Evolutionary conservation across 2,329 filamentous ascomycete genomes (phyloP).

Genomic region (Monilinia polystroma): DNA sequence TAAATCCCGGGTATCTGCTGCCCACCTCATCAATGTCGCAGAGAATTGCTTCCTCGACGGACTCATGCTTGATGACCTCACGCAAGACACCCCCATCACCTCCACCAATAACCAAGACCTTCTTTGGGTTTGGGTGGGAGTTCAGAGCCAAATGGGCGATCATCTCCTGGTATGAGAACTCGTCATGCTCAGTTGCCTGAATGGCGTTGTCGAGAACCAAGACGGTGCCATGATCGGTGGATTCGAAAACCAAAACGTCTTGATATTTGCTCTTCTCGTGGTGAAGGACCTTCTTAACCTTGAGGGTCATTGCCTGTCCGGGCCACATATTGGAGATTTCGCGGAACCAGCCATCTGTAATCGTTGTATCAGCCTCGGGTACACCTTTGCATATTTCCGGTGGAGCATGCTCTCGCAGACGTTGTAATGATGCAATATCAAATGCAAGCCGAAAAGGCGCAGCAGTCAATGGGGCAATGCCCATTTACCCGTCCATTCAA

Average conservation of each 20-base stretch:
- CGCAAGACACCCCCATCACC: conserved; percentile 96
- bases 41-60: conserved; percentile 90
- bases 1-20: conserved; percentile 5
- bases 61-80: conserved; percentile 98
- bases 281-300: conserved; percentile 96
- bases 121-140: conserved; percentile 97
- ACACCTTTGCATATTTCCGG: conserved; percentile 19
- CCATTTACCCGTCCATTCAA: neutral
- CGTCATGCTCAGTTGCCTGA: conserved; percentile 96
- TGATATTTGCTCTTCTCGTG: conserved; percentile 99
- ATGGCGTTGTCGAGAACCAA: conserved; percentile 98
- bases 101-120: conserved; percentile 95
- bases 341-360: conserved; percentile 97
- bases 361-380: conserved; percentile 25
- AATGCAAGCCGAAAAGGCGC: conserved; percentile 12
- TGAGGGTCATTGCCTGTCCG: conserved; percentile 96
- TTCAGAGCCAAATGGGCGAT: conserved; percentile 98
- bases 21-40: conserved; percentile 95
- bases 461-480: neutral
- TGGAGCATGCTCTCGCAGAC: conserved; percentile 17
- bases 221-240: conserved; percentile 92
- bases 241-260: conserved; percentile 98
- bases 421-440: neutral
- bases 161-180: conserved; percentile 99
- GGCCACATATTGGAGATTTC: conserved; percentile 99